phyloP scores from a whole-genome alignment of 2,329 filamentous ascomycete species.

The Aureobasidium sp. region DNA sequence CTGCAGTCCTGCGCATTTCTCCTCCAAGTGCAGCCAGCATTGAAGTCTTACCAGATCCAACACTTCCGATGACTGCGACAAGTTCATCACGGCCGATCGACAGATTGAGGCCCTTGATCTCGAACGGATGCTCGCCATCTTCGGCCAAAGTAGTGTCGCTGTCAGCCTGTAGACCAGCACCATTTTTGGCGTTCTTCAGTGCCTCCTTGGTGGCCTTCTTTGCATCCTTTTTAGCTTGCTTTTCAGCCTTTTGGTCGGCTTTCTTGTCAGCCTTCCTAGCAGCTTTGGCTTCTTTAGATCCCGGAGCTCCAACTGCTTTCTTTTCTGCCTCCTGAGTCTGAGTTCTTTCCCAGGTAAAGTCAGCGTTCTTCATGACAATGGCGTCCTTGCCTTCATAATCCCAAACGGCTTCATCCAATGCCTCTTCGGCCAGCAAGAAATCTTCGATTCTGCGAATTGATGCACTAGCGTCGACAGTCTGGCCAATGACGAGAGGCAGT shows the following conservation, averaged over 20 bases:
- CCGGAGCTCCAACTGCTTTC: slow-evolving; percentile 21
- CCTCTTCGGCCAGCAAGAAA: slow-evolving; percentile 79
- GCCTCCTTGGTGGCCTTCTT: slow-evolving; percentile 23
- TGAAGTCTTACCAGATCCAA: slow-evolving; percentile 85
- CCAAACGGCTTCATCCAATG: slow-evolving; percentile 59
- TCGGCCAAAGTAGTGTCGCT: slow-evolving; percentile 50
- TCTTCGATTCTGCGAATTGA: slow-evolving; percentile 81
- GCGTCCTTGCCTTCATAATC: slow-evolving; percentile 45
- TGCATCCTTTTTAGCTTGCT: slow-evolving; percentile 20
- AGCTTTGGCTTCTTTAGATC: slow-evolving; percentile 36
- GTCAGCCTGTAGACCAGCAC: slow-evolving; percentile 1
- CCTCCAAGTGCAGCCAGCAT: slow-evolving; percentile 82
- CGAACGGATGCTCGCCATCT: slow-evolving; percentile 58
- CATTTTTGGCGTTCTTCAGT: slow-evolving; percentile 19
- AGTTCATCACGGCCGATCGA: slow-evolving; percentile 66
- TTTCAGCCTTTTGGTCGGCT: slow-evolving; percentile 28
- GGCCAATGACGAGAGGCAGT: slow-evolving; percentile 78
- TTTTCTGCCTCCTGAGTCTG: slow-evolving; percentile 41
- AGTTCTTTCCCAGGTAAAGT: slow-evolving; percentile 80
- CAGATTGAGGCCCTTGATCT: slow-evolving; percentile 60
- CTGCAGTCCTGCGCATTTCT: slow-evolving; percentile 80
- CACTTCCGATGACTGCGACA: slow-evolving; percentile 77
- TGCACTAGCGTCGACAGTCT: slow-evolving; percentile 81
- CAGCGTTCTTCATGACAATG: slow-evolving; percentile 61
- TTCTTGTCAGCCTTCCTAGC: slow-evolving; percentile 34